Percentiles rank a stretch among this genome's conserved stretches.
phyloP scores from a whole-genome alignment of 2,329 filamentous ascomycete species.

The Emergomyces orientalis region DNA sequence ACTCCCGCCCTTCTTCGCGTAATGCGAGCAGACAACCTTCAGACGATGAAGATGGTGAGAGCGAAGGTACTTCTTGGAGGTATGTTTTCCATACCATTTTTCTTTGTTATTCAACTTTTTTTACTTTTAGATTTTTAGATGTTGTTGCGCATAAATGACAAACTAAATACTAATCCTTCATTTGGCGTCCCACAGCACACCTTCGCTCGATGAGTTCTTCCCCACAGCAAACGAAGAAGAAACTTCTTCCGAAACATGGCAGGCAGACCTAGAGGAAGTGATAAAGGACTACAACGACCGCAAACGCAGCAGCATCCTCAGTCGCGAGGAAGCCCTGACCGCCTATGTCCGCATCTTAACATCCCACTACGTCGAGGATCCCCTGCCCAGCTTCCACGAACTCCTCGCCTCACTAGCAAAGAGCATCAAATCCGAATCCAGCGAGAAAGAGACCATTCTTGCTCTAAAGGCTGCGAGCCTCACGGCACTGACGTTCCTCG shows the following conservation, averaged over 20 bases:
- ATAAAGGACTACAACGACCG: constrained; percentile 65
- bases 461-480: constrained; percentile 64
- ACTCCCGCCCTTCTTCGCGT: constrained; percentile 46
- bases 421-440: constrained; percentile 60
- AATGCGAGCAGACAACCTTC: constrained; percentile 47
- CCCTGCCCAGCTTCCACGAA: constrained; percentile 52
- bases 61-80: constrained; percentile 52
- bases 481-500: constrained; percentile 58
- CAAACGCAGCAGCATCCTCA: constrained; percentile 66
- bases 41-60: constrained; percentile 48
- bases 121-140: not conserved
- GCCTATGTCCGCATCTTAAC: constrained; percentile 58
- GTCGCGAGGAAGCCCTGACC: constrained; percentile 55
- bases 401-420: constrained; percentile 57
- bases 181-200: constrained; percentile 38
- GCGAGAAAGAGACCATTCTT: constrained; percentile 57
- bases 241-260: constrained; percentile 47
- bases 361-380: constrained; percentile 55
- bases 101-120: not conserved
- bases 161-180: too few relatives aligned
- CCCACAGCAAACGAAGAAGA: constrained; percentile 45
- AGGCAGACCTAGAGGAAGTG: constrained; percentile 52
- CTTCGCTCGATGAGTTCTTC: constrained; percentile 58
- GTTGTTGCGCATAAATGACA: not conserved
- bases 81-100: constrained; percentile 24